phyloP scores from a whole-genome alignment of 768 basidiomycete species.

The Amanita molliuscula region DNA sequence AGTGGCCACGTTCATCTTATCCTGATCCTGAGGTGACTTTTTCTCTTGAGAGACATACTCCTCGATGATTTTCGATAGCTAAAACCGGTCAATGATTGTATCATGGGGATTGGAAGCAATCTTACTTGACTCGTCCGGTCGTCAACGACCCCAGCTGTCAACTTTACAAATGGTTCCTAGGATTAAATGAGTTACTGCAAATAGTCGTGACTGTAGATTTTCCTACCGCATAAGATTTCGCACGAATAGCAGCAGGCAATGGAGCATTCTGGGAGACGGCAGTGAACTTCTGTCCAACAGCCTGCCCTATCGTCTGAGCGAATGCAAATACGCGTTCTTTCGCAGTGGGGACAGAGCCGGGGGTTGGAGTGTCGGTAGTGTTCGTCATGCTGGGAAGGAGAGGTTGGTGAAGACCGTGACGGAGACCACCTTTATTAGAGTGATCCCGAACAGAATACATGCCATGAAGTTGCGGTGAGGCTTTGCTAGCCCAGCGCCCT shows the following conservation, averaged over 20 bases:
- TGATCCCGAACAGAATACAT: too few relatives aligned
- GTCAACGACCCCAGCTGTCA: background rate
- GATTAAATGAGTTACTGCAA: background rate
- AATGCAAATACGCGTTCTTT: too few relatives aligned
- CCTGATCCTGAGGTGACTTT: conserved; percentile 1
- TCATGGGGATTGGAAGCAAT: background rate
- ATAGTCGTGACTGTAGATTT: background rate
- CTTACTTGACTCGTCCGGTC: background rate
- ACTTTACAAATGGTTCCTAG: background rate
- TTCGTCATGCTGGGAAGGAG: too few relatives aligned
- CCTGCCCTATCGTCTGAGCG: too few relatives aligned
- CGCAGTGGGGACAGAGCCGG: too few relatives aligned
- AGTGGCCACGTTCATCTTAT: conserved; percentile 9
- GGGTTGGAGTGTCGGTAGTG: too few relatives aligned
- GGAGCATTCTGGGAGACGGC: background rate
- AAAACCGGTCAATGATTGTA: background rate
- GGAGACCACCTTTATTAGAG: too few relatives aligned
- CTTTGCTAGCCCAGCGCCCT: too few relatives aligned
- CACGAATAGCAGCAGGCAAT: background rate
- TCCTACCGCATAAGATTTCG: background rate
- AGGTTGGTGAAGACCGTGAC: too few relatives aligned
- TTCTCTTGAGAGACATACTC: background rate
- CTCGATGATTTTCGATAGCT: background rate
- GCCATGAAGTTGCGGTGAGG: too few relatives aligned
- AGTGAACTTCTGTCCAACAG: background rate